Evolutionary conservation across 116 monocot genomes (phyloP), one percentile per base, ranked within the genome.

Genomic region (Papilionanthe hybrid): DNA sequence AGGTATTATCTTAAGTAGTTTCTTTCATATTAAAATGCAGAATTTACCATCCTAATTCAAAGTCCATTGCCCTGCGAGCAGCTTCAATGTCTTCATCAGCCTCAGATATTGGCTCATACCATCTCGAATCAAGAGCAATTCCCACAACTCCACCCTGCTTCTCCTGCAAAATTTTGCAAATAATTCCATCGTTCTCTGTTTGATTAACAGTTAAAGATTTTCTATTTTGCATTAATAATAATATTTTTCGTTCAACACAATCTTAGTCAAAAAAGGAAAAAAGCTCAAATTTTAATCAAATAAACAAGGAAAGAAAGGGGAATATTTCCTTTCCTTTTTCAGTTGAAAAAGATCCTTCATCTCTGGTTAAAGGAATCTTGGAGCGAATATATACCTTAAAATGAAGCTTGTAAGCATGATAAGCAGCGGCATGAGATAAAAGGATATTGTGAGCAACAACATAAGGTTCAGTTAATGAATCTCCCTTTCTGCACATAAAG

Each of bases 21-120:
- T 25, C 10, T 32, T 47, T 13, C 23, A 17, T 53, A 17, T 15
- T 15, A 53, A 53, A 53, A 17, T 53, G 13, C 50, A 72, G 4
- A 20, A 13, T 53, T 81, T 83, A 92, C 92, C 92, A 92, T 90
- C 92, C 92, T 48, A 92, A 83, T 66, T 90, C 90, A 78, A 92
- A 92, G 55, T 92, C 92, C 88, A 90, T 86, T 49, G 92, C 92
- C 82, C 92, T 88, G 1, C 32, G 69, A 32, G 92, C 86, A 69
- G 92, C 92, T 22, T 90, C 88, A 60, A 76, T 77, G 66, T 92
- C 88, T 80, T 88, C 88, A 53, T 83, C 63, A n/a, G 79, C 83
- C 67, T 83, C 83, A 69, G 88, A 86, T 50, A 88, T 75, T 23
- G 92, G 88, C 77, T 92, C 92, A 71, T 88, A 90, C 92, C 92